phyloP scores from a whole-genome alignment of 257 asterid species.

The Nicotiana attenuata region DNA sequence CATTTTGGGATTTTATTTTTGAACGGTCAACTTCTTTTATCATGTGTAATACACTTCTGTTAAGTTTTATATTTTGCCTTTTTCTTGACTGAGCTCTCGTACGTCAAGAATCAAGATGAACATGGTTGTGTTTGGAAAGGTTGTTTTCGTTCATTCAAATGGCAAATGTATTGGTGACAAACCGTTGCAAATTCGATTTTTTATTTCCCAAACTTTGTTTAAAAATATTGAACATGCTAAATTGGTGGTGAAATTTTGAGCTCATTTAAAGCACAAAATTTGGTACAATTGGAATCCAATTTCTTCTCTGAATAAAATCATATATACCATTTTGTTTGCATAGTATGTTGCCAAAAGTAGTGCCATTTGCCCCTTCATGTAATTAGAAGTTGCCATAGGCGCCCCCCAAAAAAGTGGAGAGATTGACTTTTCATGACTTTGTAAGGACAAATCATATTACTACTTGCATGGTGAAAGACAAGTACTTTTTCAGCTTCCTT shows the following conservation, averaged over 20 bases:
- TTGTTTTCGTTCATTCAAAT: not conserved
- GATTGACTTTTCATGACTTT: constrained; percentile 41
- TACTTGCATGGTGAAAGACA: constrained; percentile 6
- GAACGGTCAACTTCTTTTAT: not conserved
- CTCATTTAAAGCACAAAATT: not conserved
- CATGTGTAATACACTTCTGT: not conserved
- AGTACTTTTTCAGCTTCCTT: not conserved
- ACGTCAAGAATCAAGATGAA: not conserved
- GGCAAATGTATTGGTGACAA: not conserved
- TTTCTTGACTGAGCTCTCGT: not conserved
- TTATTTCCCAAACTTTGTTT: not conserved
- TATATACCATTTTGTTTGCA: not conserved
- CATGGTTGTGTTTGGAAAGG: not conserved
- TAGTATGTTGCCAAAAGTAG: not conserved
- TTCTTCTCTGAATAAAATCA: not conserved
- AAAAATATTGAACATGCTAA: not conserved
- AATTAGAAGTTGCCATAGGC: constrained; percentile 21
- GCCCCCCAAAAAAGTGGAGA: not conserved
- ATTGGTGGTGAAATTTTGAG: not conserved
- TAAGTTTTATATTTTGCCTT: not conserved
- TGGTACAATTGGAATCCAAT: not conserved
- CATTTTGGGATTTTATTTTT: too few species aligned
- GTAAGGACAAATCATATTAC: constrained; percentile 24
- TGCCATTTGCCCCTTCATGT: constrained; percentile 40
- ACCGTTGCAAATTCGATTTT: not conserved